phyloP scores from a whole-genome alignment of 805 yeast genomes.

The Candida pini region DNA sequence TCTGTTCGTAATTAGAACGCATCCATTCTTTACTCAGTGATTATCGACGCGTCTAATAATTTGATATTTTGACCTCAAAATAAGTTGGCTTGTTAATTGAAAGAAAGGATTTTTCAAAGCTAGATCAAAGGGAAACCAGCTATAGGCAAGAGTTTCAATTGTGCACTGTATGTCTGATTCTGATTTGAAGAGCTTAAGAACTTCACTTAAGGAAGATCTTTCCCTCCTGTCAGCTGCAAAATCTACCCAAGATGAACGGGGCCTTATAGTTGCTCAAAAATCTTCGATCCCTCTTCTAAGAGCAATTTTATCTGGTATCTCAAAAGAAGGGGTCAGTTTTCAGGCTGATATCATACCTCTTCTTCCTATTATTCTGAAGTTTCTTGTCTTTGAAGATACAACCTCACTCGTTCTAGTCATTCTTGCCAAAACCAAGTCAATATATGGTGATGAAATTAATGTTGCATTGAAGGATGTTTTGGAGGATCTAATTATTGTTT shows the following conservation, averaged over 20 bases:
- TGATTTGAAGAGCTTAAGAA: too few species aligned
- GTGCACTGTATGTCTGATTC: too few species aligned
- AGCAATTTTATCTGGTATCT: neutral
- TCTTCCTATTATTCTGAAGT: neutral
- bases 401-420: neutral
- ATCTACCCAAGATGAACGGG: neutral
- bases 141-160: too few species aligned
- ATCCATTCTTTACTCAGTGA: too few species aligned
- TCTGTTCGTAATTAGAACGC: too few species aligned
- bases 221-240: neutral
- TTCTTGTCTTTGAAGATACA: slow-evolving; percentile 1
- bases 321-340: neutral
- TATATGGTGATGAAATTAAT: neutral
- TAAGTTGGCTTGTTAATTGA: too few species aligned
- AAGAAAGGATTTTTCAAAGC: too few species aligned
- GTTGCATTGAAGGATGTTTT: slow-evolving; percentile 4
- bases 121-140: too few species aligned
- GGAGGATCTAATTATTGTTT: slow-evolving; percentile 13
- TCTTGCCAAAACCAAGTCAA: neutral
- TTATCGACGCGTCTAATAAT: too few species aligned
- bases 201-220: neutral
- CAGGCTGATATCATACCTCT: slow-evolving; percentile 1
- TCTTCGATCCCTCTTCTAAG: neutral
- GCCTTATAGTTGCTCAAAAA: too few species aligned
- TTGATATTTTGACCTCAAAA: too few species aligned